A percentile compares a stretch with the other conserved stretches of the same genome.
Evolutionary conservation across 768 basidiomycete species (phyloP).

Genomic region (Russula vinacea): DNA sequence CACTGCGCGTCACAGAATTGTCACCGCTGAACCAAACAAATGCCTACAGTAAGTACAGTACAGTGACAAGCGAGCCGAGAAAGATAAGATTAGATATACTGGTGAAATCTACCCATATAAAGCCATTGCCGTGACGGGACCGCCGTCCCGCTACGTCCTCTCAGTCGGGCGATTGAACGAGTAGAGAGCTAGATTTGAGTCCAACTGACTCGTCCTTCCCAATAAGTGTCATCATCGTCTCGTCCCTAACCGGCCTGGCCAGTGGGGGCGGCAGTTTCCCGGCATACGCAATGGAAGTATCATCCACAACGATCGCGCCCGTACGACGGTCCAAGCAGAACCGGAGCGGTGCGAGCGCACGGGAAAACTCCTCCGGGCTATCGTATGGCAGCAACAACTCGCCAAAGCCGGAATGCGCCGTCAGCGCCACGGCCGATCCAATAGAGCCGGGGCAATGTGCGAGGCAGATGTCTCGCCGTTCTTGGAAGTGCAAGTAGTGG

Average conservation of each 20-base stretch:
- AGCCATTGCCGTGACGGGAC: too few species aligned
- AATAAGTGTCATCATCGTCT: conserved; percentile 27
- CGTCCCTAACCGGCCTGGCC: conserved; percentile 14
- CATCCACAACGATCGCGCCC: conserved; percentile 28
- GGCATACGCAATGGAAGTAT: conserved; percentile 6
- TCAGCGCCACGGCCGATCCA: conserved; percentile 18
- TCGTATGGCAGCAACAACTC: conserved; percentile 27
- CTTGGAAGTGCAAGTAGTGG: conserved; percentile 43
- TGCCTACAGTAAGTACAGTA: too few species aligned
- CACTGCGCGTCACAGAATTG: too few species aligned
- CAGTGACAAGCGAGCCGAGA: too few species aligned
- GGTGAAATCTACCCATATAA: neutral
- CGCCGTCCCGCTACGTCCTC: neutral
- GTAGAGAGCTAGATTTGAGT: neutral
- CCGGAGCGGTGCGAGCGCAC: conserved; percentile 22
- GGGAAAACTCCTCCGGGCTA: neutral
- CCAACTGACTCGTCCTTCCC: too few species aligned
- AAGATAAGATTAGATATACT: too few species aligned
- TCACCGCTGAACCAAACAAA: too few species aligned
- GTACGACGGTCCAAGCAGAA: conserved; percentile 30
- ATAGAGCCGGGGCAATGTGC: conserved; percentile 24
- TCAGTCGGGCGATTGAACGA: neutral
- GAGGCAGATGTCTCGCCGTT: conserved; percentile 21
- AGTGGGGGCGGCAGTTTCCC: neutral
- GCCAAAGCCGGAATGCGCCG: conserved; percentile 29